Evolutionary conservation across 2,329 filamentous ascomycete species (phyloP), one percentile per base, ranked within the genome.

Genomic region (Bimuria novae-zelandiae): DNA sequence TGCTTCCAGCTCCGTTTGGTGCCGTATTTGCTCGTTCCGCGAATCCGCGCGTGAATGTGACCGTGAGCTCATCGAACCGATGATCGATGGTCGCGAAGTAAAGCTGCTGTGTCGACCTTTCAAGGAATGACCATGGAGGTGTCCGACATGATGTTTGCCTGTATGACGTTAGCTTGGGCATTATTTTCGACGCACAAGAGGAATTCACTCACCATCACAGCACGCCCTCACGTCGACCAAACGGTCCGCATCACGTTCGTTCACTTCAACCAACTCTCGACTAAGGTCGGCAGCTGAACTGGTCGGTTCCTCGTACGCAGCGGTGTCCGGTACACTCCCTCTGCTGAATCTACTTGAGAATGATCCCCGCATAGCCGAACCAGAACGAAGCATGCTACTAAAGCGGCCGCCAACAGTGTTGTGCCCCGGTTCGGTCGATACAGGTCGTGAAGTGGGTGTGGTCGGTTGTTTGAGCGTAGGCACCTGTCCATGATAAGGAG

Each of bases 161-260:
- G 32, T 7, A 7, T 54, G 30, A 19, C 37, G 56, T 64, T 61
- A 65, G 61, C 32, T 29, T 22, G 25, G 6, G 25, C 25, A 25
- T 22, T 46, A 49, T 43, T 54, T 29, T 25, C 46, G 37, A 27
- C 3, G 14, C 0, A 17, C 25, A n/a, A 30, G 22, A 17, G 7
- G 16, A 23, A 33, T 11, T n/a, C 32, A 79, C 88, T 84, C 82
- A 93, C 92, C 94, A 83, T 97, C 94, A 75, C 94, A 99, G 78
- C 94, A 99, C 54, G 93, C 92, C 70, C 94, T 83, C 60, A 99
- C 94, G 73, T 99, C 97, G 80, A 97, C 93, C 65, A 97, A 81
- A 57, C 87, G 83, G 69, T 92, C 89, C 22, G 87, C 80, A 61
- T 92, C 89, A 49, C 85, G 80, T 65, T 93, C 88, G 69, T 92